Evolutionary conservation across 495 filamentous ascomycete genomes (phyloP).

Genomic region (Penicillium longicatenatum): DNA sequence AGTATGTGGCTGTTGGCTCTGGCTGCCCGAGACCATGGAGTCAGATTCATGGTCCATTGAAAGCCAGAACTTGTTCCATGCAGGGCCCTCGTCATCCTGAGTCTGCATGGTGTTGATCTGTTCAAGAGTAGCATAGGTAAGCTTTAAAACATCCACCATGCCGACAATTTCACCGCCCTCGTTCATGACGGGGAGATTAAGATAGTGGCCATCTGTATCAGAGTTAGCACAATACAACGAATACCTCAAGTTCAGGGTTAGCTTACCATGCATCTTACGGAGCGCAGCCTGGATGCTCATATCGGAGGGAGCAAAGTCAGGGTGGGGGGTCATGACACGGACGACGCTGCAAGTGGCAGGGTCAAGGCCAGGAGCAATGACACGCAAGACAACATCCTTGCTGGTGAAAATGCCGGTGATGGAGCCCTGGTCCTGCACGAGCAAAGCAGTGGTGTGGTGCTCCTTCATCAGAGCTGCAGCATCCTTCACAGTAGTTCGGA

Average conservation of each 20-base stretch:
- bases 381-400: conserved; percentile 97
- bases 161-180: conserved; percentile 95
- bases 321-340: conserved; percentile 97
- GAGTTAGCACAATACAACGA: conserved; percentile 17
- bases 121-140: conserved; percentile 97
- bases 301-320: conserved; percentile 96
- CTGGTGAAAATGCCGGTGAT: conserved; percentile 99
- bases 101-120: conserved; percentile 84
- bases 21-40: conserved; percentile 92
- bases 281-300: conserved; percentile 99
- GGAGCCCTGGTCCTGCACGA: conserved; percentile 94
- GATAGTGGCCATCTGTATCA: conserved; percentile 87
- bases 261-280: conserved; percentile 93
- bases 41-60: conserved; percentile 96
- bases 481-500: conserved; percentile 93
- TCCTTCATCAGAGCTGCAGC: conserved; percentile 96
- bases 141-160: conserved; percentile 97
- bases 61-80: conserved; percentile 99
- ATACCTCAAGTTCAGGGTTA: not conserved
- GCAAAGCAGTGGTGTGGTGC: conserved; percentile 92
- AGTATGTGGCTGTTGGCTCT: conserved; percentile 62
- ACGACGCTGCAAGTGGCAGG: conserved; percentile 95
- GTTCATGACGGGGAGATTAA: conserved; percentile 98
- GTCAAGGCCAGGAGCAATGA: conserved; percentile 95
- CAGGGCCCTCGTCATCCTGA: conserved; percentile 87